Conservation (phyloP, 108 stramenopile genomes). For the Conticribra guillardii region DNA sequence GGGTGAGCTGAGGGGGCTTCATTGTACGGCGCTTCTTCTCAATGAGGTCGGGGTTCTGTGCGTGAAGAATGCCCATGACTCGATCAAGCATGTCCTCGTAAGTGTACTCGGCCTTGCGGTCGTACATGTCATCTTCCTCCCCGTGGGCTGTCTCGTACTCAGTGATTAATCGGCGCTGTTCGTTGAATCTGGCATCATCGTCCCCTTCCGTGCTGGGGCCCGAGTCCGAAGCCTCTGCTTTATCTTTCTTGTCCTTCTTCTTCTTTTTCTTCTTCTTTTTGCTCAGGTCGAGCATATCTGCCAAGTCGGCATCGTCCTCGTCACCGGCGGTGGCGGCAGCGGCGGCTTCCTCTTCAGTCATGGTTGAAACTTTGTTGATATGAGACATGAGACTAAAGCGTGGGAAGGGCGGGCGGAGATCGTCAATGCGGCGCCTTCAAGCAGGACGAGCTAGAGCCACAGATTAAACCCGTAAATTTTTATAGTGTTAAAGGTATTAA, state of each 20-base stretch:
- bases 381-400: not conserved
- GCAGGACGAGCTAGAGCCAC: too few relatives aligned
- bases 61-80: conserved; percentile 87
- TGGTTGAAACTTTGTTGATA: not conserved
- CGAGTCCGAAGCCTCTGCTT: conserved; percentile 13
- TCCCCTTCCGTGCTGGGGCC: conserved; percentile 23
- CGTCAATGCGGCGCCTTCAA: too few relatives aligned
- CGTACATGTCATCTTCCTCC: conserved; percentile 78
- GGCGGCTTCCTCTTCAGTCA: conserved; percentile 30
- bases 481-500: too few relatives aligned
- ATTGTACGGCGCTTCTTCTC: conserved; percentile 98
- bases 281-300: conserved; percentile 88
- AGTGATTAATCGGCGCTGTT: conserved; percentile 64
- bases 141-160: conserved; percentile 66
- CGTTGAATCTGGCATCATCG: conserved; percentile 55
- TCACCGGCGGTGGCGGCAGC: conserved; percentile 8
- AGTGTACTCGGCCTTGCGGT: conserved; percentile 86
- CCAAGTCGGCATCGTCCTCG: conserved; percentile 85
- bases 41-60: conserved; percentile 95
- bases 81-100: conserved; percentile 92
- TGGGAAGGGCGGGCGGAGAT: not conserved
- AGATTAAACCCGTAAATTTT: too few relatives aligned
- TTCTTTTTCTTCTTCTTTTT: conserved; percentile 95
- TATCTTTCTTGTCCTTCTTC: conserved; percentile 72
- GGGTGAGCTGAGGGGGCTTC: conserved; percentile 96